Evolutionary conservation across 2,329 filamentous ascomycete genomes (phyloP), one percentile per base, ranked within the genome.

Genomic region (Pseudogymnoascus sp.): DNA sequence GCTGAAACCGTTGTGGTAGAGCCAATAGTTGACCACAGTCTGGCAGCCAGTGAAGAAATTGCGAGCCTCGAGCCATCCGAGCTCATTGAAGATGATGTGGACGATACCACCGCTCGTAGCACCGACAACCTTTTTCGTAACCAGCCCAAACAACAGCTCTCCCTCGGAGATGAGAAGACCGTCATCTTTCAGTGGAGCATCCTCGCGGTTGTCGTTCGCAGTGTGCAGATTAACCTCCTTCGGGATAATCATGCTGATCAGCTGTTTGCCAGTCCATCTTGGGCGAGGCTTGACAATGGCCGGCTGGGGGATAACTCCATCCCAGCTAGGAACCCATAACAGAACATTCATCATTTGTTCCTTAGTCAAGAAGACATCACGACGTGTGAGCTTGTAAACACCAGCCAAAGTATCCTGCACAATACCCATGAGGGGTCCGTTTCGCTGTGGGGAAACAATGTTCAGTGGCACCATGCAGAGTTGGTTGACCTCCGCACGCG

Each of bases 401-500:
- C 96, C 95, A 69, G 93, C 95, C 64, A 99, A 82, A 24, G 93
- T 96, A 76, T 99, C 95, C 76, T 99, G 95, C 21, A 99, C 95
- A 69, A 99, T 97, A 86, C 96, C 96, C 96, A 99, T 99, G 63
- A 99, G 82, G 56, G 95, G 96, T 64, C 91, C 90, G 77, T 99
- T 99, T 73, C 93, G 88, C 76, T 99, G 95, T 4, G 95, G 95
- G 1, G 96, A 99, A 8, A 99, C 96, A 72, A 99, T 97, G 76
- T 99, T 97, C 70, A 95, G 84, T 0, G 95, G 95, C n/a, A 99
- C 95, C 83, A 97, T 89, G 75, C 93, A 97, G 13, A 99, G 84
- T 74, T 97, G 89, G 75, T 87, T 91, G 70, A 99, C 86, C 76
- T 99, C 95, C 53, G 96, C 92, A 65, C 95, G 89, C 35, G 96